Percentiles rank a stretch among this genome's conserved stretches.
Conservation (phyloP, 768 basidiomycete species). For the Podaxis mareebaensis region DNA sequence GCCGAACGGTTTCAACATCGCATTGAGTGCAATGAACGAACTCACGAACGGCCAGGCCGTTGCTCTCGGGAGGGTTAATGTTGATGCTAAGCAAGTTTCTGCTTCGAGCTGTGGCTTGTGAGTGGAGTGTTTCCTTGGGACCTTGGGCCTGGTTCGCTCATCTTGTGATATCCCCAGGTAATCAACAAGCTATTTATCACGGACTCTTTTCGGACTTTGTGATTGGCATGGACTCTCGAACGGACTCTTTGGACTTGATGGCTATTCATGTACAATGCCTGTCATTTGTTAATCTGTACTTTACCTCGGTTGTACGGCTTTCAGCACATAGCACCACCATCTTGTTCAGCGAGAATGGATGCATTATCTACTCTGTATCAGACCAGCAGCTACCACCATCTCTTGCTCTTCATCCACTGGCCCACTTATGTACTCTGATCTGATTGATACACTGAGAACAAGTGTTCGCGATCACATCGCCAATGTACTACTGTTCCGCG, state of each 20-base stretch:
- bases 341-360: not conserved
- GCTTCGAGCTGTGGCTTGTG: conserved; percentile 52
- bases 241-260: not conserved
- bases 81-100: conserved; percentile 42
- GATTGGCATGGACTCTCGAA: not conserved
- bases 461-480: conserved; percentile 41
- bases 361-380: not conserved
- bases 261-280: not conserved
- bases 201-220: not conserved
- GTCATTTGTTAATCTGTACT: not conserved
- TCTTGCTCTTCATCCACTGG: conserved; percentile 42
- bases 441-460: conserved; percentile 34
- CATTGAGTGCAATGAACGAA: conserved; percentile 52
- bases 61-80: conserved; percentile 48
- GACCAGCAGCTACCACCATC: conserved; percentile 9
- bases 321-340: not conserved
- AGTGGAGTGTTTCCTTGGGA: not conserved
- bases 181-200: not conserved
- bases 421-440: conserved; percentile 52
- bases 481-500: conserved; percentile 53
- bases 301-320: not conserved
- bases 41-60: conserved; percentile 50
- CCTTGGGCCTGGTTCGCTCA: not conserved
- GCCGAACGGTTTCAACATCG: conserved; percentile 46
- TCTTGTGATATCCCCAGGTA: not conserved